Conservation (phyloP, 257 asterid species). For the Solanum chmielewskii region DNA sequence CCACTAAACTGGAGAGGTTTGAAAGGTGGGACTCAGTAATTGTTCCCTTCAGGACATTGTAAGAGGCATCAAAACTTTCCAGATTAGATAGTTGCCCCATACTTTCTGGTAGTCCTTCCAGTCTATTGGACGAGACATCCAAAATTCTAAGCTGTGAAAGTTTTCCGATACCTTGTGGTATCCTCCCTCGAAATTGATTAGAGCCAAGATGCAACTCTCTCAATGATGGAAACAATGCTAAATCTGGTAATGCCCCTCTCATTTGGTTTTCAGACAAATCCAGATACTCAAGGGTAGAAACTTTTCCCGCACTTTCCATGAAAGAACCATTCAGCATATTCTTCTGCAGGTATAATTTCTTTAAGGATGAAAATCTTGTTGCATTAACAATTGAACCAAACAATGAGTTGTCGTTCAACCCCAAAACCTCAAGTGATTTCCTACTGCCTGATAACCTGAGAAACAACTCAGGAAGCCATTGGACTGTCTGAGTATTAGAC, state of each 20-base stretch:
- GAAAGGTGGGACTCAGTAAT: conserved; percentile 5
- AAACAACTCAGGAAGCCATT: background rate
- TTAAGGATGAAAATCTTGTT: conserved; percentile 6
- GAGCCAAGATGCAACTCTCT: background rate
- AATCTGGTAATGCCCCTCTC: background rate
- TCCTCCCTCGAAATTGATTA: conserved; percentile 3
- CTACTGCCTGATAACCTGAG: background rate
- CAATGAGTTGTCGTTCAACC: background rate
- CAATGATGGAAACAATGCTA: background rate
- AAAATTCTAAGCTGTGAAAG: background rate
- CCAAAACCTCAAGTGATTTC: background rate
- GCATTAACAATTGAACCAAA: background rate
- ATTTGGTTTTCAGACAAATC: conserved; percentile 4
- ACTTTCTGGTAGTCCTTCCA: background rate
- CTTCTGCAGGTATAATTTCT: background rate
- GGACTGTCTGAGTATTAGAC: background rate
- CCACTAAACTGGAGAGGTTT: background rate
- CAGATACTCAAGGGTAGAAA: background rate
- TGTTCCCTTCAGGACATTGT: conserved; percentile 9
- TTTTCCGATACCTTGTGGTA: background rate
- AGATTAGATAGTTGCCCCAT: conserved; percentile 8
- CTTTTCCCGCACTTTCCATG: background rate
- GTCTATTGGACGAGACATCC: background rate
- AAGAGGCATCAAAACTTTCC: background rate
- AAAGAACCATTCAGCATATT: background rate